Conservation (phyloP, 2,329 filamentous ascomycete species). For the Teratosphaeria gauchensis region DNA sequence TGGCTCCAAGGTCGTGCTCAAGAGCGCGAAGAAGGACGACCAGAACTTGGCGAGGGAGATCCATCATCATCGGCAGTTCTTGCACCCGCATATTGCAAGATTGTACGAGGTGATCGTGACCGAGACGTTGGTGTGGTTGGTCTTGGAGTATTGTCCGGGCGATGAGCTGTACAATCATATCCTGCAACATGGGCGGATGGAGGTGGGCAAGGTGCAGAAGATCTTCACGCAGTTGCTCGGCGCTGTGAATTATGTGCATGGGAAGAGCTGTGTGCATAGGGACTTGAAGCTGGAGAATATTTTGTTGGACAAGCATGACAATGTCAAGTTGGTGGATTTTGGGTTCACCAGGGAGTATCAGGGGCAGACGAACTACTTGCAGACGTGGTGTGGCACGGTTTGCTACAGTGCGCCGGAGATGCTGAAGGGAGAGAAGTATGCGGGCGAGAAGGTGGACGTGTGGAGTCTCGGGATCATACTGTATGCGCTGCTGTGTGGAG, state of each 20-base stretch:
- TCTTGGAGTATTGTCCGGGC: conserved; percentile 90
- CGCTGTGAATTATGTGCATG: conserved; percentile 89
- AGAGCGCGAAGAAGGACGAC: conserved; percentile 93
- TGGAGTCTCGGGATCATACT: conserved; percentile 84
- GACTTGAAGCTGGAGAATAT: conserved; percentile 97
- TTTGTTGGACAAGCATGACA: conserved; percentile 88
- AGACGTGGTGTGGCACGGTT: conserved; percentile 95
- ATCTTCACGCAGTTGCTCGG: conserved; percentile 94
- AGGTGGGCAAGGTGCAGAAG: conserved; percentile 79
- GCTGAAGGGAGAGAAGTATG: conserved; percentile 97
- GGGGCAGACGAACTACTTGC: conserved; percentile 84
- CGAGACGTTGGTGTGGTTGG: conserved; percentile 88
- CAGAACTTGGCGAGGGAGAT: conserved; percentile 94
- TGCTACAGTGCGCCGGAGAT: conserved; percentile 98
- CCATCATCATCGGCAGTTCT: conserved; percentile 94
- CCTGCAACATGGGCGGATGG: conserved; percentile 72
- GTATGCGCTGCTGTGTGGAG: conserved; percentile 71
- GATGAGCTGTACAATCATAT: conserved; percentile 97
- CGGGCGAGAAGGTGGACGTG: conserved; percentile 93
- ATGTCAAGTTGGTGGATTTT: conserved; percentile 96
- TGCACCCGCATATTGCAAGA: conserved; percentile 92
- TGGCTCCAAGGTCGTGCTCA: conserved; percentile 97
- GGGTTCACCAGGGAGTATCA: conserved; percentile 97
- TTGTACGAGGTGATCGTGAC: conserved; percentile 98
- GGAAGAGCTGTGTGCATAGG: conserved; percentile 89